Percentiles rank a stretch among this genome's conserved stretches.
These are phyloP conservation scores for Penicillium steckii DNA, from an alignment of 495 filamentous ascomycete genomes.

Conservation along the genomic window DNA sequence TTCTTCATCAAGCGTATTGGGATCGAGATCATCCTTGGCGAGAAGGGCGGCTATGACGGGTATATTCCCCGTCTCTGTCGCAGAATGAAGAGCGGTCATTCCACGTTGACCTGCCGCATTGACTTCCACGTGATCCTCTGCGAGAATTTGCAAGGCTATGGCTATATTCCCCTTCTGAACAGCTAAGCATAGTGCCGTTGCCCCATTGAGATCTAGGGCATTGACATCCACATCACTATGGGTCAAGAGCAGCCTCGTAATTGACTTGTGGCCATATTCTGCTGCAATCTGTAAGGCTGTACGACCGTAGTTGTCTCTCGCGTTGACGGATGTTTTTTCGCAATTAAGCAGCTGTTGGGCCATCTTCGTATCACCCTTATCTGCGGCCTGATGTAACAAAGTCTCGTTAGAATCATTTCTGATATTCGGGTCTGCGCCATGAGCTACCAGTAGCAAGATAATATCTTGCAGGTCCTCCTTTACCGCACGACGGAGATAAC, in stretches of 20 bases:
- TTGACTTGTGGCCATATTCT: constrained; percentile 6
- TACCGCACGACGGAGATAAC: neutral
- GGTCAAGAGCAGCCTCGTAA: constrained; percentile 4
- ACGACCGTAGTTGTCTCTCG: constrained; percentile 10
- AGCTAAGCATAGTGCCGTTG: constrained; percentile 10
- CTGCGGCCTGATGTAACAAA: constrained; percentile 6
- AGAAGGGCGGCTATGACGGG: constrained; percentile 1
- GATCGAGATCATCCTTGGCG: constrained; percentile 2
- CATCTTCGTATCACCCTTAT: neutral
- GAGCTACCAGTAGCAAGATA: constrained; percentile 4
- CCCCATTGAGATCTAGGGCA: neutral
- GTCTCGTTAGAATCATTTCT: neutral
- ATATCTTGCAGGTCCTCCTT: constrained; percentile 5
- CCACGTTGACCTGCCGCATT: neutral
- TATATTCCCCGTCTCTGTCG: constrained; percentile 2
- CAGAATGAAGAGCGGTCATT: constrained; percentile 2
- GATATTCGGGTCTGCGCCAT: constrained; percentile 3
- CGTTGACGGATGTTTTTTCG: constrained; percentile 5
- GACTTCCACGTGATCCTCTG: constrained; percentile 6
- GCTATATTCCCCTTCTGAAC: neutral
- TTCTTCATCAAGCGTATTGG: constrained; percentile 1
- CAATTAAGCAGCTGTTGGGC: constrained; percentile 4
- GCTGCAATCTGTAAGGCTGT: constrained; percentile 12
- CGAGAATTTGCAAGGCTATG: constrained; percentile 4
- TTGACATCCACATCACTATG: constrained; percentile 7